phyloP scores from a whole-genome alignment of 306 rosid genomes.

The Leucaena leucocephala region DNA sequence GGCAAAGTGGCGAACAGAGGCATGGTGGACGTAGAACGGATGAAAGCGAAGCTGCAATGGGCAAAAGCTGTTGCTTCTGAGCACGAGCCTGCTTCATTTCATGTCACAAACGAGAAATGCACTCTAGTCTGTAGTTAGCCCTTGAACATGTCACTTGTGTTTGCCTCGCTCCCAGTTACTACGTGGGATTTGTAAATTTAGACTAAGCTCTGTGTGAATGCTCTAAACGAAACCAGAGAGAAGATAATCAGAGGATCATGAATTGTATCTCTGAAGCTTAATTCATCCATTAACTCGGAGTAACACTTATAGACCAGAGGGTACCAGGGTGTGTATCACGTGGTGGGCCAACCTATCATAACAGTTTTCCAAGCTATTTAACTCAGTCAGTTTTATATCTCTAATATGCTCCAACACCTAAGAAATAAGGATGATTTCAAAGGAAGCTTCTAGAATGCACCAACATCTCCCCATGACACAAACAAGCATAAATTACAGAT shows the following conservation, averaged over 20 bases:
- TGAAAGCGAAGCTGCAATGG: slow-evolving; percentile 36
- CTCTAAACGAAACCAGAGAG: no score
- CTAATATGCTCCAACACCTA: not conserved
- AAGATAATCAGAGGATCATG: no score
- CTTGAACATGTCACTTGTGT: not conserved
- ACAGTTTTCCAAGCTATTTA: no score
- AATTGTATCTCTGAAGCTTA: no score
- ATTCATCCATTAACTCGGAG: no score
- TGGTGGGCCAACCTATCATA: no score
- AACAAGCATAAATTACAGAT: not conserved
- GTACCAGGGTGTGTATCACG: no score
- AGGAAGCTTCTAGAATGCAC: not conserved
- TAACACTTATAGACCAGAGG: no score
- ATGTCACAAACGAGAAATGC: slow-evolving; percentile 18
- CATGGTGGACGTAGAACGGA: slow-evolving; percentile 8
- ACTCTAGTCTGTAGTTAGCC: not conserved
- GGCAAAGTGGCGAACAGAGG: not conserved
- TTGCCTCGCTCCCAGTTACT: not conserved
- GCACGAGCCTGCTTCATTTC: not conserved
- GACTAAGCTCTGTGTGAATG: not conserved
- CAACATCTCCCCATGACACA: not conserved
- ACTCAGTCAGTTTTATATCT: no score
- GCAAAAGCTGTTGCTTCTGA: slow-evolving; percentile 32
- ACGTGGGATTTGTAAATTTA: not conserved
- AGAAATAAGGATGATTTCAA: not conserved